Evolutionary conservation across 2,329 filamentous ascomycete species (phyloP).

Genomic region (Cryphonectria japonica): DNA sequence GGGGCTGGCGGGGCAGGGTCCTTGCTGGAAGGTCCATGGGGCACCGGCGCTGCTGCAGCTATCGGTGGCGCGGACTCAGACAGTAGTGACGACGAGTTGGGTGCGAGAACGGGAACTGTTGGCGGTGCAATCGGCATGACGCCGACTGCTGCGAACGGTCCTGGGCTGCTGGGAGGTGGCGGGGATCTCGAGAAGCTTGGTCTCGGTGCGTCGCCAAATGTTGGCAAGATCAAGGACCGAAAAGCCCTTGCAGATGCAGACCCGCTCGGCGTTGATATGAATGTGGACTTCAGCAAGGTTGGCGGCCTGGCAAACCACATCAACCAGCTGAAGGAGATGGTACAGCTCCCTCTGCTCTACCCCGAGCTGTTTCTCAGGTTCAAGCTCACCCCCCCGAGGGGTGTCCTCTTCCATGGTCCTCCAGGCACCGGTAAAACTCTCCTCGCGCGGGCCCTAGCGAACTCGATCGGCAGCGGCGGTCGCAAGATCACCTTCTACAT

Average conservation of each 20-base stretch:
- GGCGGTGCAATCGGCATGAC: conserved; percentile 66
- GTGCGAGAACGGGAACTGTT: conserved; percentile 58
- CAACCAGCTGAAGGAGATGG: conserved; percentile 98
- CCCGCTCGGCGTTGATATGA: conserved; percentile 89
- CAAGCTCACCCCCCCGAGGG: conserved; percentile 89
- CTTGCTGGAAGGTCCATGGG: conserved; percentile 75
- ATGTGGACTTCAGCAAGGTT: conserved; percentile 91
- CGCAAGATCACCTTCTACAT: conserved; percentile 99
- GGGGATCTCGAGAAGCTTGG: conserved; percentile 39
- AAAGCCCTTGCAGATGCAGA: conserved; percentile 93
- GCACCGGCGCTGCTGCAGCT: conserved; percentile 62
- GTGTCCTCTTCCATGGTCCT: conserved; percentile 94
- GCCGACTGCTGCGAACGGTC: conserved; percentile 54
- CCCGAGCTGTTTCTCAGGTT: conserved; percentile 92
- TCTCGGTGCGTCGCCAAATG: conserved; percentile 67
- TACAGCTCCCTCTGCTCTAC: conserved; percentile 89
- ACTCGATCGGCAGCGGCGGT: conserved; percentile 84
- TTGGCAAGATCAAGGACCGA: conserved; percentile 92
- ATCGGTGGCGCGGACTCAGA: conserved; percentile 83
- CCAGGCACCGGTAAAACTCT: conserved; percentile 97
- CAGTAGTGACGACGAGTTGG: conserved; percentile 91
- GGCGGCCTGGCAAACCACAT: conserved; percentile 93
- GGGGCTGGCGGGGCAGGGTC: conserved; percentile 76
- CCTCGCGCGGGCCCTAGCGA: conserved; percentile 89
- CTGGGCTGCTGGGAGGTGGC: conserved; percentile 48